Base-by-base conservation (phyloP, 768 basidiomycete genomes). In the Calocera viscosa region DNA sequence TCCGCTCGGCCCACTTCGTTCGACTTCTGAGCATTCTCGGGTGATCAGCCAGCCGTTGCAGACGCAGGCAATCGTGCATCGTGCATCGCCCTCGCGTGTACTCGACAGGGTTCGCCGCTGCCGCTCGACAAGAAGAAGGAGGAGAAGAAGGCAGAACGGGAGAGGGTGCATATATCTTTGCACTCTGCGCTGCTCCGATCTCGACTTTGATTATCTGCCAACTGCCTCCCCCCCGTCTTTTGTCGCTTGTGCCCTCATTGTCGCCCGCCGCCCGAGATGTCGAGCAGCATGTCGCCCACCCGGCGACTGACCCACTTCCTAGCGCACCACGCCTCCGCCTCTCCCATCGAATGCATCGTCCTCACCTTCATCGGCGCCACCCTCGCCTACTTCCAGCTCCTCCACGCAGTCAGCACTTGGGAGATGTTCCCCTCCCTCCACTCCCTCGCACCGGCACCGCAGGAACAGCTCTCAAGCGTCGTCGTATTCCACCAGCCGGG, bases 331-430 rank as follows among this genome's bases (percentile, higher is more conserved):
- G 74, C 76, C 1, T 71, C 77, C 26, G 68, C 74, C 10, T 72
- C 75, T 17, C 78, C 78, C 17, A 78, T 79, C 66, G 94, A 97
- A 73, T 89, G 89, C 8, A 92, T 96, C 70, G 93, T 96, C 67
- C 84, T 86, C 75, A 89, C 91, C 80, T 91, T 87, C 75, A 85
- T 94, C 72, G 75, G 94, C 68, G 89, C 90, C 24, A 98, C 96
- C 0, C 83, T 98, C 64, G 89, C 91, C 60, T 98, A 98, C 77
- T 96, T 98, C 76, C 93, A 95, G 73, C 82, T 96, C 71, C 83
- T 99, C 68, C 84, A 84, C 66, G 89, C 90, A 65, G 89, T 98
- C 73, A 94, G 94, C 72, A 86, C 93, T 72, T 91, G 89, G 0
- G 82, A 89, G 26, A 88, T 93, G 76, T 83, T 93, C 66, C 84